These are phyloP conservation scores for Malbranchea cinnamomea DNA, from an alignment of 2,329 filamentous ascomycete species.

Conservation along the genomic window DNA sequence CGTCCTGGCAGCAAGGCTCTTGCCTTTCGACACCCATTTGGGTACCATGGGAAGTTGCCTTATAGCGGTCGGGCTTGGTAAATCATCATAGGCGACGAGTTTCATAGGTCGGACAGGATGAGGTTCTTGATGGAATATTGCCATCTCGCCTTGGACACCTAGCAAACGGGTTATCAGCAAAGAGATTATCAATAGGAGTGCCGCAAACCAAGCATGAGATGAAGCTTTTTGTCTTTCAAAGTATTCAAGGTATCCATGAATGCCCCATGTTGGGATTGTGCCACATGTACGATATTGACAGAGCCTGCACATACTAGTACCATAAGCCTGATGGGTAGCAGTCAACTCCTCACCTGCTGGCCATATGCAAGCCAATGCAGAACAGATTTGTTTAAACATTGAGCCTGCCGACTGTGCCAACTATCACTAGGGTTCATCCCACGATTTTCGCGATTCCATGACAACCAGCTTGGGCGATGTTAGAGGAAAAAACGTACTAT, in stretches of 20 bases:
- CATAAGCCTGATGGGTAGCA: conserved; percentile 13
- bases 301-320: conserved; percentile 14
- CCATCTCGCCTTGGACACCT: conserved; percentile 30
- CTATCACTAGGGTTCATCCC: no score
- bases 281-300: no score
- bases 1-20: conserved; percentile 22
- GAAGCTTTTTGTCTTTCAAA: no score
- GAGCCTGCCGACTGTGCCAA: conserved; percentile 30
- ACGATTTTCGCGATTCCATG: no score
- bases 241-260: no score
- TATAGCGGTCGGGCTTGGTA: conserved; percentile 20
- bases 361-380: conserved; percentile 23
- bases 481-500: no score
- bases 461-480: no score
- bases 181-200: not conserved
- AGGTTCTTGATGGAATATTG: conserved; percentile 31
- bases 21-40: conserved; percentile 26
- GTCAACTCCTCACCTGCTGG: conserved; percentile 15
- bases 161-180: conserved; percentile 2
- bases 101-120: conserved; percentile 33
- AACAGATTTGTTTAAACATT: conserved; percentile 23
- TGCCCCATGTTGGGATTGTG: no score
- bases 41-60: conserved; percentile 21
- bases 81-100: conserved; percentile 26
- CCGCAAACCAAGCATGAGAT: no score